Conservation (phyloP, 2,329 filamentous ascomycete genomes). For the Beauveria asiatica region DNA sequence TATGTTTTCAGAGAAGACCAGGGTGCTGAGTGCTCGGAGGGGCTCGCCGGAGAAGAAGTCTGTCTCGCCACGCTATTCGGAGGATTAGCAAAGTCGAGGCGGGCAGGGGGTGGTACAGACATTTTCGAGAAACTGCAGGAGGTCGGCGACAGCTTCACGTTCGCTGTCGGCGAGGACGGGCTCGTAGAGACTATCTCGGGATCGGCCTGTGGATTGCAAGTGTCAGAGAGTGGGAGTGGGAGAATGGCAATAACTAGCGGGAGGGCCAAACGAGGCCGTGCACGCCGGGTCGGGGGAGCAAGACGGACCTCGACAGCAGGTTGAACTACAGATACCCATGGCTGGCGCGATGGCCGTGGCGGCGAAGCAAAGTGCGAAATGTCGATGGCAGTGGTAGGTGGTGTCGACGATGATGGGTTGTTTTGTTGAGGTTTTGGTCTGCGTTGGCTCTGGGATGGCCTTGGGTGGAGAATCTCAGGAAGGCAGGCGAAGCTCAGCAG, state of each 20-base stretch:
- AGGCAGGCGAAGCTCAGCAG: conserved; percentile 7
- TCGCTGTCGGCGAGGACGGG: conserved; percentile 90
- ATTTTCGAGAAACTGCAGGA: conserved; percentile 93
- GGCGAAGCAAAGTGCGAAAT: conserved; percentile 3
- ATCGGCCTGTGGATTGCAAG: conserved; percentile 46
- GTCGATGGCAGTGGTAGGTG: conserved; percentile 5
- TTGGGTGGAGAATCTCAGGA: conserved; percentile 6
- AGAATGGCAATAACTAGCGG: neutral
- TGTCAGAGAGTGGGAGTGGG: conserved; percentile 5
- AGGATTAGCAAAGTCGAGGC: conserved; percentile 17
- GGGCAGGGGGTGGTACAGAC: conserved; percentile 41
- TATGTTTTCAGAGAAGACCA: conserved; percentile 98
- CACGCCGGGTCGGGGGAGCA: neutral
- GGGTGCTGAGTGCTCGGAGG: conserved; percentile 82
- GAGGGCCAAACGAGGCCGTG: neutral
- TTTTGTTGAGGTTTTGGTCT: conserved; percentile 10
- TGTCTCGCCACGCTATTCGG: conserved; percentile 74
- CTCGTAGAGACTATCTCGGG: conserved; percentile 75
- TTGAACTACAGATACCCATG: conserved; percentile 55
- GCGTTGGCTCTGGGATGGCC: neutral
- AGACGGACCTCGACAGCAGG: conserved; percentile 45
- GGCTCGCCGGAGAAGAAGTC: conserved; percentile 98
- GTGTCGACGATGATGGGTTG: conserved; percentile 1
- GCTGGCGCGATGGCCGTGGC: conserved; percentile 18
- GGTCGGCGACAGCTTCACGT: conserved; percentile 89